Base-by-base conservation (phyloP, 768 basidiomycete species). In the Grammothele lineata region DNA sequence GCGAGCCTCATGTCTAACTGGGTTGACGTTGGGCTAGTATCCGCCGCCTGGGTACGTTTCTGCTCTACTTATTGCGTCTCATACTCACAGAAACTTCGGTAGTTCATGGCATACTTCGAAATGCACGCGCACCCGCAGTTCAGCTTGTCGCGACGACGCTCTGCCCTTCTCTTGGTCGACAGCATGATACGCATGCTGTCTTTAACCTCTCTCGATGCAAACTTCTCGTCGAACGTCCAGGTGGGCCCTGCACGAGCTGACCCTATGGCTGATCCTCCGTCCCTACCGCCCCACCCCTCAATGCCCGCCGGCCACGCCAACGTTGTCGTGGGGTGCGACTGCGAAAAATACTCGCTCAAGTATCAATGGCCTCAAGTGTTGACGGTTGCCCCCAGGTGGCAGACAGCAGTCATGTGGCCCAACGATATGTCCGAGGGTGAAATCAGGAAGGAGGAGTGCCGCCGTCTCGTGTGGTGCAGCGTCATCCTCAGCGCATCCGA, bases 91-190 rank as follows among this genome's bases (percentile, higher is more conserved):
- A n/a, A n/a, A 50, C 21, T 47, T 55, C 44, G 52, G 26, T 43
- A 87, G 86, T 61, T 89, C 25, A 62, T 89, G 22, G 75, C 85
- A 5, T 64, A 85, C 50, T 89, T 87, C 51, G 85, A 88, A 60
- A 64, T 85, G 48, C 85, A 78, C 49, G 74, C 80, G 0, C 84
- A 64, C 70, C 37, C 76, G 85, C 26, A 70, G 74, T n/a, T n/a
- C n/a, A n/a, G n/a, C n/a, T n/a, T n/a, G n/a, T n/a, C n/a, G n/a
- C n/a, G n/a, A n/a, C n/a, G n/a, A 34, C 66, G 68, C 11, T 83
- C 83, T 15, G 66, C 81, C 5, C 61, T 87, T 63, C 43, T 74
- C 37, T 70, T 79, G 58, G 72, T 89, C n/a, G 88, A 87, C 58
- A 76, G 75, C 1, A 75, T 88, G 39, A 80, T 90, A 40, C 81